Conservation (phyloP, 2,329 filamentous ascomycete species). For the Fusarium illudens region DNA sequence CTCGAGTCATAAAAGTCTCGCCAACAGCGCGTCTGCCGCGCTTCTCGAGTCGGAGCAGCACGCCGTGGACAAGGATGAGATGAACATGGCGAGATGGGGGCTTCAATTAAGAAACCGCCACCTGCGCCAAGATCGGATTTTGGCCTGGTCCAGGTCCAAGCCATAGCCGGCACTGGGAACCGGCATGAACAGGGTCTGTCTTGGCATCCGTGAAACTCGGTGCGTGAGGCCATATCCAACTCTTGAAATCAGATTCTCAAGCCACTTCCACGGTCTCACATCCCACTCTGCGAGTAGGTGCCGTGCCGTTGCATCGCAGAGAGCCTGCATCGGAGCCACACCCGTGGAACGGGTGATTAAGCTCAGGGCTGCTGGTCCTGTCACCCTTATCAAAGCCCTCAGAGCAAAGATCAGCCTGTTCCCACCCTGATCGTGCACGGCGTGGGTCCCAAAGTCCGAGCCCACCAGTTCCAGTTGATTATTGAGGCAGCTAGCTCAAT, state of each 20-base stretch:
- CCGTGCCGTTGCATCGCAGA: background rate
- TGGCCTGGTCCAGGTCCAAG: background rate
- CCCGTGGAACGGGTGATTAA: background rate
- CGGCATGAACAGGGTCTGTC: background rate
- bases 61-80: background rate
- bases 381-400: background rate
- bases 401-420: background rate
- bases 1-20: background rate
- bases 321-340: background rate
- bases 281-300: background rate
- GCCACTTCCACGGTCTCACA: background rate
- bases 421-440: background rate
- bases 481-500: background rate
- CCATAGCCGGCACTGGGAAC: background rate
- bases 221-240: background rate
- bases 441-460: background rate
- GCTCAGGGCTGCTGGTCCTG: background rate
- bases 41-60: background rate
- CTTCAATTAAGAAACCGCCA: background rate
- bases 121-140: background rate
- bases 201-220: background rate
- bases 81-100: background rate
- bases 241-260: background rate
- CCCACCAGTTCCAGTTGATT: background rate
- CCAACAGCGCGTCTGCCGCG: conserved; percentile 11